phyloP scores from a whole-genome alignment of 2,329 filamentous ascomycete genomes.

The Colletotrichum sp. region DNA sequence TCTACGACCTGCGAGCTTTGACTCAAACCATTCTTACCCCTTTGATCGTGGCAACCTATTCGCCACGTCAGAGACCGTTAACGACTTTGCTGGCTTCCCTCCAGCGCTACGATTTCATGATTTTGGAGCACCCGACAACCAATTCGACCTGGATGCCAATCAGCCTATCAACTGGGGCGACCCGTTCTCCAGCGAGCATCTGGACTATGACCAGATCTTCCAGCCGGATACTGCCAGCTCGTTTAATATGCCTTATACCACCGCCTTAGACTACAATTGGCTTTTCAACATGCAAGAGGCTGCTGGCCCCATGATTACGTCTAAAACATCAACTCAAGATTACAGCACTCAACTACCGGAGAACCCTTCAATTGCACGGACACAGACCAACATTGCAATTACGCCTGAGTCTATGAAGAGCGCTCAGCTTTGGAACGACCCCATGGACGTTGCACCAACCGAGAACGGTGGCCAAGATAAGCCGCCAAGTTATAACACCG shows the following conservation, averaged over 20 bases:
- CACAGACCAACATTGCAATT: constrained; percentile 13
- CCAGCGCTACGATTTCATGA: not conserved
- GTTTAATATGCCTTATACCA: constrained; percentile 70
- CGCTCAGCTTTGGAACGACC: constrained; percentile 25
- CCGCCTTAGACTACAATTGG: constrained; percentile 68
- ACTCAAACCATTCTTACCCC: not conserved
- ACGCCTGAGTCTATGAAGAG: constrained; percentile 25
- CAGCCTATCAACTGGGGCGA: not conserved
- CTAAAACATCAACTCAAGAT: not conserved
- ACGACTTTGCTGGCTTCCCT: not conserved
- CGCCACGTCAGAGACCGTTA: not conserved
- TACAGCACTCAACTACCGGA: not conserved
- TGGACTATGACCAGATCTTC: constrained; percentile 58
- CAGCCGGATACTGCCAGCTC: constrained; percentile 67
- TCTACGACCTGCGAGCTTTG: not conserved
- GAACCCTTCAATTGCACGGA: not conserved
- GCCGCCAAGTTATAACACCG: constrained; percentile 19
- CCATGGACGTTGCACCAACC: not conserved
- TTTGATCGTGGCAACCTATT: not conserved
- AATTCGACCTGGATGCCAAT: not conserved
- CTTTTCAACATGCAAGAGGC: constrained; percentile 56
- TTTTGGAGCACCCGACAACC: not conserved
- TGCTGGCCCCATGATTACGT: constrained; percentile 1
- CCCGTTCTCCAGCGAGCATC: constrained; percentile 6
- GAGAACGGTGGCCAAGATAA: not conserved